These are phyloP conservation scores for Cicer arietinum DNA, from an alignment of 306 rosid genomes.

Conservation along the genomic window DNA sequence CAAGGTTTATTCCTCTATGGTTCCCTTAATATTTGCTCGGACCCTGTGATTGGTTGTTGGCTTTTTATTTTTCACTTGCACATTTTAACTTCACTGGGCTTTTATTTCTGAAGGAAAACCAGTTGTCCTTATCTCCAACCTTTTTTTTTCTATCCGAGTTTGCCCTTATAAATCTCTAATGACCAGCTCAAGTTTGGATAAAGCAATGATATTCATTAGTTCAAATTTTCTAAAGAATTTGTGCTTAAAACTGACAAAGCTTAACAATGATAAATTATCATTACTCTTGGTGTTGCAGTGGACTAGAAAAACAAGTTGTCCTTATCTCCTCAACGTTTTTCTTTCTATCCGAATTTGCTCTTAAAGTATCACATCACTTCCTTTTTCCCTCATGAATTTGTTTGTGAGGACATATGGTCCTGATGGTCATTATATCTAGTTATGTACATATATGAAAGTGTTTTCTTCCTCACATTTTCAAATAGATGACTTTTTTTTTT, in stretches of 20 bases:
- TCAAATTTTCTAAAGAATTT: constrained; percentile 25
- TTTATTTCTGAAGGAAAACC: constrained; percentile 30
- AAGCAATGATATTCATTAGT: constrained; percentile 11
- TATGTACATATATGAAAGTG: constrained; percentile 9
- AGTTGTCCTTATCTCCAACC: constrained; percentile 7
- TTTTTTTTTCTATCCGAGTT: constrained; percentile 22
- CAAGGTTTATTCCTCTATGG: constrained; percentile 66
- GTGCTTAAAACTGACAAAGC: not conserved
- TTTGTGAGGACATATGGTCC: constrained; percentile 13
- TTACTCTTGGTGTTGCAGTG: constrained; percentile 20
- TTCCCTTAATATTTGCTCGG: constrained; percentile 41
- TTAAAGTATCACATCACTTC: constrained; percentile 10
- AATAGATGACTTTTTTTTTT: constrained; percentile 30
- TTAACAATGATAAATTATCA: not conserved
- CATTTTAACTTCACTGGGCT: not conserved
- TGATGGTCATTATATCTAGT: constrained; percentile 20
- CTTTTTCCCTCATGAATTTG: constrained; percentile 1
- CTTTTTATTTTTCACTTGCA: constrained; percentile 19
- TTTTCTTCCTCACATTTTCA: constrained; percentile 27
- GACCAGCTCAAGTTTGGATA: constrained; percentile 24
- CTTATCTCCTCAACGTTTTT: constrained; percentile 7
- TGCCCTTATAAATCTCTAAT: constrained; percentile 16
- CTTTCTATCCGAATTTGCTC: constrained; percentile 29
- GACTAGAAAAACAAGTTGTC: constrained; percentile 18
- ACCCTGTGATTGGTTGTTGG: constrained; percentile 23